Evolutionary conservation across 345 rosid species (phyloP).

Genomic region (Erodium maritimum): DNA sequence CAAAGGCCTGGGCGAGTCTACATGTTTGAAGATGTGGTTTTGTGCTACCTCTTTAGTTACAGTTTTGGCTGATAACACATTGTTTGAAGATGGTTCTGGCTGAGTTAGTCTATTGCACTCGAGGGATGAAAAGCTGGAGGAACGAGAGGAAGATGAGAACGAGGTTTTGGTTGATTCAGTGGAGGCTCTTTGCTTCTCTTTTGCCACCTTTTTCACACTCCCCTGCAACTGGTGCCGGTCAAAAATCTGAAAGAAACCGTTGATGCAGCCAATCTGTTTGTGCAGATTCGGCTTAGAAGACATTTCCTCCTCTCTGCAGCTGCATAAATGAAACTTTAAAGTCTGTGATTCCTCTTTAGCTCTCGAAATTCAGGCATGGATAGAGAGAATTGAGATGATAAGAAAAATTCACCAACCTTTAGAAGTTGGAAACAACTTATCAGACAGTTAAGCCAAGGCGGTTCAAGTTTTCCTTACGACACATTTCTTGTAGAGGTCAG

Average conservation of each 20-base stretch:
- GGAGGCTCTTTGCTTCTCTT: slow-evolving; percentile 45
- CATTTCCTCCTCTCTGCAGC: slow-evolving; percentile 23
- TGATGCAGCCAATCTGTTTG: slow-evolving; percentile 84
- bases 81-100: slow-evolving; percentile 33
- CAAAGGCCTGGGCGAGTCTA: slow-evolving; percentile 59
- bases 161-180: slow-evolving; percentile 63
- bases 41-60: slow-evolving; percentile 20
- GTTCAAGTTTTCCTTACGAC: background rate
- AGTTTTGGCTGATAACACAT: slow-evolving; percentile 29
- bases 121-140: slow-evolving; percentile 60
- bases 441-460: background rate
- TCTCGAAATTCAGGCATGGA: too few relatives aligned
- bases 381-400: background rate
- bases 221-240: slow-evolving; percentile 63
- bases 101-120: slow-evolving; percentile 44
- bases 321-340: background rate
- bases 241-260: slow-evolving; percentile 72
- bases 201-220: slow-evolving; percentile 31
- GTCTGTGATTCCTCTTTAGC: too few relatives aligned
- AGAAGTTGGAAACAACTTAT: background rate
- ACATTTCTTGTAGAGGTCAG: background rate
- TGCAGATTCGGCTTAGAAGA: slow-evolving; percentile 60
- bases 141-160: slow-evolving; percentile 61
- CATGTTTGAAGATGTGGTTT: slow-evolving; percentile 36
- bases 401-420: too few relatives aligned